Evolutionary conservation across 1,139 yeast species (phyloP), one percentile per base, ranked within the genome.

Genomic region (Meyerozyma guilliermondii): DNA sequence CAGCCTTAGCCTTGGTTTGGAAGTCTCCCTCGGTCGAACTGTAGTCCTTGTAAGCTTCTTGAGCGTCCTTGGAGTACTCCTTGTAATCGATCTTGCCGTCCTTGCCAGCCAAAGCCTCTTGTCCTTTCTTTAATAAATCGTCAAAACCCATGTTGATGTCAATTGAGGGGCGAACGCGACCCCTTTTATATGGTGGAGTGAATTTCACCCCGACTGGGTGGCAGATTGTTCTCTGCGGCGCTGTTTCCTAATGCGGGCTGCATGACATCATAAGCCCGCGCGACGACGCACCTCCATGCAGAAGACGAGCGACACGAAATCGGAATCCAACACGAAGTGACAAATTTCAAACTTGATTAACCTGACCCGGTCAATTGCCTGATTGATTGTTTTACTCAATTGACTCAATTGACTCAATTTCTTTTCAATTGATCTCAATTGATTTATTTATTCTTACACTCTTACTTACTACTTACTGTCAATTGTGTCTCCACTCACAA

Each of bases 111-210:
- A 33, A 33, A 8, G 30, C 39, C 3, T 41, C 44, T 40, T 49
- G 40, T 16, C 54, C 54, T 50, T 63, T 55, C 54, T 62, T 62
- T 34, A 63, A 36, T 37, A 63, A 50, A 53, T 60, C 66, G 50
- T 56, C 57, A 49, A 58, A 54, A 36, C 55, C 57, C 67, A 63
- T 63, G 49, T 35, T 50, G 7, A 9, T 24, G 17, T 10, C 24
- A 9, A 9, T 13, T 33, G 10, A 14, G 20, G 36, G 13, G 36
- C 36, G 23, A 11, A 20, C 16, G 11, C 53, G 40, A 41, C 48
- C 39, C 14, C 24, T 23, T 31, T 41, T 31, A n/a, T 31, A 33
- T 5, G 10, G 7, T 7, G 20, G 18, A 20, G 16, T 33, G 24
- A 33, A 33, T 18, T 33, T 33, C 24, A 33, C 26, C 23, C 24